Evolutionary conservation across 2,329 filamentous ascomycete genomes (phyloP).

Genomic region (Trichoderma afroharzianum): DNA sequence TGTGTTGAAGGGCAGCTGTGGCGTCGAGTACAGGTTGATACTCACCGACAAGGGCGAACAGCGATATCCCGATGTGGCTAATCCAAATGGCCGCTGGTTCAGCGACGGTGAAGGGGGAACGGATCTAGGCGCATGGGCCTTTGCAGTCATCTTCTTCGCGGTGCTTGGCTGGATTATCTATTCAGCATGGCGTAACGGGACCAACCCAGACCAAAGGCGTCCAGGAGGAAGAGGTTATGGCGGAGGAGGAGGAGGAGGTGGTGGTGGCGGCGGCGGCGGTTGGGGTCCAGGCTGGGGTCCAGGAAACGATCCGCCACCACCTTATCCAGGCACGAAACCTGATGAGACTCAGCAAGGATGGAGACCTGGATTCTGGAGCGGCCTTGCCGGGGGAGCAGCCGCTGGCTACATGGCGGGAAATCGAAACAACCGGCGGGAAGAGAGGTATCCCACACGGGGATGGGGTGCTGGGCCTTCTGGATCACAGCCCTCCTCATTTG

Average conservation of each 20-base stretch:
- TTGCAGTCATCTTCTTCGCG: slow-evolving; percentile 58
- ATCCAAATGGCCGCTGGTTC: slow-evolving; percentile 34
- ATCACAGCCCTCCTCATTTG: slow-evolving; percentile 25
- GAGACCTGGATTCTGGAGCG: slow-evolving; percentile 73
- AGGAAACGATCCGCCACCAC: slow-evolving; percentile 52
- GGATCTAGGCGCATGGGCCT: slow-evolving; percentile 45
- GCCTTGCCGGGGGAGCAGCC: slow-evolving; percentile 63
- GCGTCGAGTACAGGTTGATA: slow-evolving; percentile 79
- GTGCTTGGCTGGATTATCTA: slow-evolving; percentile 62
- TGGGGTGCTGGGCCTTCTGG: slow-evolving; percentile 21
- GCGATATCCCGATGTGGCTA: slow-evolving; percentile 58
- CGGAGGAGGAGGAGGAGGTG: slow-evolving; percentile 27
- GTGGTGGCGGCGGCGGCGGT: slow-evolving; percentile 38
- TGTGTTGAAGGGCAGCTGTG: slow-evolving; percentile 88
- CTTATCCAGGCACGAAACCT: slow-evolving; percentile 38
- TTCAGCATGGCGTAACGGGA: slow-evolving; percentile 38
- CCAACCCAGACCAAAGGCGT: slow-evolving; percentile 27
- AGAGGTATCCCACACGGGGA: slow-evolving; percentile 31
- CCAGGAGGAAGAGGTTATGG: slow-evolving; percentile 14
- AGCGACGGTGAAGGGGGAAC: slow-evolving; percentile 29
- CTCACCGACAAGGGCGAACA: slow-evolving; percentile 74
- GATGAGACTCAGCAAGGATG: slow-evolving; percentile 38
- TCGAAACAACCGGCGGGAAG: slow-evolving; percentile 25
- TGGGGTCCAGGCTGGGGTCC: slow-evolving; percentile 38
- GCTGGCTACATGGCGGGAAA: slow-evolving; percentile 57